Evolutionary conservation across 208 protist species (phyloP), one percentile per base, ranked within the genome.

Genomic region (Crithidia sp.): DNA sequence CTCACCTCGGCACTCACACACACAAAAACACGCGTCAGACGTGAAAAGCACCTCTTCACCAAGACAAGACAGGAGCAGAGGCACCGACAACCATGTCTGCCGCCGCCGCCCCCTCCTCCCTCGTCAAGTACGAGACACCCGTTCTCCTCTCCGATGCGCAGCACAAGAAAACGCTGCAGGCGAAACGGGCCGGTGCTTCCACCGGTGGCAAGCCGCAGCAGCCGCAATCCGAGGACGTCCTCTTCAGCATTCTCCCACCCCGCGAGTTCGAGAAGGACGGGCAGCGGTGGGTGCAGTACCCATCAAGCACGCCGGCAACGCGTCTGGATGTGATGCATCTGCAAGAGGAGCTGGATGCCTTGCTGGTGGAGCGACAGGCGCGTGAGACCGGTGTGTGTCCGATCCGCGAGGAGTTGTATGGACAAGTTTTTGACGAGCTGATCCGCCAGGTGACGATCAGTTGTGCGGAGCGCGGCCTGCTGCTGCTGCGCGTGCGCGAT

Each of bases 401-500:
- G 3, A 96, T 99, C 8, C 85, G 99, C n/a, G 95, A 99, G 71
- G 98, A 99, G 81, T 85, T 99, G 5, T 99, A 99, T 79, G 71
- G 89, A 5, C 98, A 99, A 77, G 91, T 87, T 50, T 99, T 99
- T 80, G 98, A 98, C 86, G 90, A 94, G 67, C 64, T 99, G 12
- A 99, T 99, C 74, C 96, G 98, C 3, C 95, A 99, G 76, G 98
- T 99, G 17, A 99, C 98, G 4, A 95, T 99, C 64, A 98, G 98
- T 79, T 99, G 98, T 68, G 95, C 97, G 2, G 98, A 99, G 89
- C 81, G 99, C 17, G 99, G 99, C 2, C 80, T 99, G 45, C 83
- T 99, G 44, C 86, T 99, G 16, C 87, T 99, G 40, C 92, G 98
- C 13, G 96, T 99, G 52, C 84, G 99, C 0, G 98, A 99, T 73